Evolutionary conservation across 1,284 basidiomycete species (phyloP).

Genomic region (Bondarzewia mesenterica): DNA sequence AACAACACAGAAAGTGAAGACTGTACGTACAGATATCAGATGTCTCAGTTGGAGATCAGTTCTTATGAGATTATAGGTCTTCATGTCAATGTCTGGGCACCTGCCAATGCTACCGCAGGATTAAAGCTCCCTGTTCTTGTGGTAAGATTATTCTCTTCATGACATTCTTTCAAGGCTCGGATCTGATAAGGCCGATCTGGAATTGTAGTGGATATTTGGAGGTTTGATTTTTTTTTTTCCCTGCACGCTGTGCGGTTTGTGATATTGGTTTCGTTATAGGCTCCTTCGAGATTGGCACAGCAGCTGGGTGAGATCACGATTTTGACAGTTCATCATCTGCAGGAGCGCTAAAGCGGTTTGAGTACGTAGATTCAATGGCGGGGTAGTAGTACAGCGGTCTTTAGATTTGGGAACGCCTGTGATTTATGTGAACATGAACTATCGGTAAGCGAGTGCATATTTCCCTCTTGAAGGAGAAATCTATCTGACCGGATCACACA

Average conservation of each 20-base stretch:
- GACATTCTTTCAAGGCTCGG: not conserved
- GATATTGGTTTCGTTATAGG: constrained; percentile 10
- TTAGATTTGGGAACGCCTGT: constrained; percentile 19
- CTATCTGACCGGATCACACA: not conserved
- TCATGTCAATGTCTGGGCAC: constrained; percentile 24
- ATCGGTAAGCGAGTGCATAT: constrained; percentile 18
- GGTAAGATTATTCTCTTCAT: constrained; percentile 10
- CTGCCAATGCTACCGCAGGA: not conserved
- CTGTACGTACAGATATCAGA: constrained; percentile 8
- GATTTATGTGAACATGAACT: constrained; percentile 27
- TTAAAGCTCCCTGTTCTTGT: constrained; percentile 26
- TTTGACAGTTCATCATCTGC: not conserved
- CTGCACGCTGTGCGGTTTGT: too few relatives aligned
- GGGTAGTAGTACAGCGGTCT: constrained; percentile 18
- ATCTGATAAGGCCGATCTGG: not conserved
- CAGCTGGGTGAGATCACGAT: constrained; percentile 11
- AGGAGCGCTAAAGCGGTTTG: too few relatives aligned
- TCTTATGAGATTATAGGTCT: constrained; percentile 19
- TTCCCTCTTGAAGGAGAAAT: not conserved
- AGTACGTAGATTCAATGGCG: constrained; percentile 14
- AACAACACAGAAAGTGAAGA: constrained; percentile 27
- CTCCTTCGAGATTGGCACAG: constrained; percentile 14
- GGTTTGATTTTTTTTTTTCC: constrained; percentile 5
- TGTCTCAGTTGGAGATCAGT: not conserved
- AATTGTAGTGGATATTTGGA: constrained; percentile 22